Base-by-base conservation (phyloP, 2,329 filamentous ascomycete genomes). In the Cordyceps sp. region DNA sequence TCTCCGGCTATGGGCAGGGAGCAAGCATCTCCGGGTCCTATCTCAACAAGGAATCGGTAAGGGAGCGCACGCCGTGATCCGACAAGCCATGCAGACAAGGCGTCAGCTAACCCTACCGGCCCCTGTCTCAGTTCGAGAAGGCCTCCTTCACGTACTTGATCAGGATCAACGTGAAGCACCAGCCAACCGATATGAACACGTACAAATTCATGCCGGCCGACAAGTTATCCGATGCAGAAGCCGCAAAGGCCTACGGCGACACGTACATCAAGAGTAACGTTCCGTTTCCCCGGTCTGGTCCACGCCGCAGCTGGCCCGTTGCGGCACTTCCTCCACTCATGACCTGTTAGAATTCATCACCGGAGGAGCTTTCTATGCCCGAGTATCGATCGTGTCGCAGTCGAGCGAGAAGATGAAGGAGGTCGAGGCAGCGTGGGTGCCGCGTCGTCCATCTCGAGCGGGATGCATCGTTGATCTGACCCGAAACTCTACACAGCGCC, bases 101-200 rank as follows among this genome's bases (percentile, higher is more conserved):
- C n/a, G n/a, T n/a, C n/a, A n/a, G n/a, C 10, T 27, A 4, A 15
- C 10, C 16, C 10, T 27, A 27, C 16, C 14, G 5, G 3, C 10
- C 10, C 8, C 5, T 4, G 6, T 6, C 6, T 13, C 19, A 29
- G 28, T 29, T 29, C 9, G 28, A 29, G 10, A 16, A 29, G 10
- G n/a, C 18, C 9, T 29, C 20, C 9, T 22, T 29, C 10, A 29
- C 28, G 18, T 29, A 29, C 28, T 18, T 29, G 3, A 22, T 29
- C 28, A 29, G 28, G 20, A 22, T 29, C 28, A 29, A 29, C 28
- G 20, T 29, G n/a, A 22, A 20, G 18, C 28, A 29, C 13, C 28
- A 29, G 28, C 28, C 28, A 3, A 29, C 9, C 6, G 12, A 8
- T 10, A 20, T 16, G 4, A 20, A 17, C 18, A 14, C 28, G n/a